phyloP scores from a whole-genome alignment of 2,329 filamentous ascomycete species.

The Pseudomassariella vexata region DNA sequence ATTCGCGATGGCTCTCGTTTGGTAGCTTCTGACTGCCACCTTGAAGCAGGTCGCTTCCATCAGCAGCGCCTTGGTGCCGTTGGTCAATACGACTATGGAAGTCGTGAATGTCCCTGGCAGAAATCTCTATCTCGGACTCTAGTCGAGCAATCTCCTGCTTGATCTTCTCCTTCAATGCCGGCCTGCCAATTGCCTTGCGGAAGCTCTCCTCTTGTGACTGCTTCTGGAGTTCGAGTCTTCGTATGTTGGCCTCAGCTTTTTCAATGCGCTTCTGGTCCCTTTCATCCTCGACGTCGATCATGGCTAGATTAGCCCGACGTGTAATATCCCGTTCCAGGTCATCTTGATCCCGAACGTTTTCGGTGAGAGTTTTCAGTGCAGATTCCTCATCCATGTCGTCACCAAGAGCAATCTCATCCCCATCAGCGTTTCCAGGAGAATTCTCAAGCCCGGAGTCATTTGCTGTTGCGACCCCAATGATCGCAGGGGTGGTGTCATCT shows the following conservation, averaged over 20 bases:
- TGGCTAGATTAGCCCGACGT: slow-evolving; percentile 50
- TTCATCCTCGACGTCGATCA: slow-evolving; percentile 58
- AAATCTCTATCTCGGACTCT: slow-evolving; percentile 55
- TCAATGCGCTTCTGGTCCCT: slow-evolving; percentile 58
- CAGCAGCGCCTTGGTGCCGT: slow-evolving; percentile 51
- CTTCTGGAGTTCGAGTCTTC: slow-evolving; percentile 61
- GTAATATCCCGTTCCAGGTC: slow-evolving; percentile 86
- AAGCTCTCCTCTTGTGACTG: slow-evolving; percentile 44
- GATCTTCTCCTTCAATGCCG: slow-evolving; percentile 49
- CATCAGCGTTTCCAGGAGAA: slow-evolving; percentile 6
- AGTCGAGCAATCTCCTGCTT: slow-evolving; percentile 62
- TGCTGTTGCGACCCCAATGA: no score
- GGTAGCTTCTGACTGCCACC: slow-evolving; percentile 57
- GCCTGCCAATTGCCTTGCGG: slow-evolving; percentile 35
- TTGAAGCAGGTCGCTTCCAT: slow-evolving; percentile 31
- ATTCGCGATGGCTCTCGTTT: slow-evolving; percentile 81
- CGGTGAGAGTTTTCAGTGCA: slow-evolving; percentile 56
- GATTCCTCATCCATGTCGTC: slow-evolving; percentile 47
- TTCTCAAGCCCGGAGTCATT: no score
- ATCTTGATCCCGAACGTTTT: slow-evolving; percentile 75
- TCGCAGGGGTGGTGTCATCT: no score
- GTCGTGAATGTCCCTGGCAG: slow-evolving; percentile 69
- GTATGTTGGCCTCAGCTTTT: slow-evolving; percentile 46
- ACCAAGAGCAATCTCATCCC: slow-evolving; percentile 5
- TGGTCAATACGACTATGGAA: slow-evolving; percentile 78